Base-by-base conservation (phyloP, 164 flowering plant species). In the Vitis rotundifolia region DNA sequence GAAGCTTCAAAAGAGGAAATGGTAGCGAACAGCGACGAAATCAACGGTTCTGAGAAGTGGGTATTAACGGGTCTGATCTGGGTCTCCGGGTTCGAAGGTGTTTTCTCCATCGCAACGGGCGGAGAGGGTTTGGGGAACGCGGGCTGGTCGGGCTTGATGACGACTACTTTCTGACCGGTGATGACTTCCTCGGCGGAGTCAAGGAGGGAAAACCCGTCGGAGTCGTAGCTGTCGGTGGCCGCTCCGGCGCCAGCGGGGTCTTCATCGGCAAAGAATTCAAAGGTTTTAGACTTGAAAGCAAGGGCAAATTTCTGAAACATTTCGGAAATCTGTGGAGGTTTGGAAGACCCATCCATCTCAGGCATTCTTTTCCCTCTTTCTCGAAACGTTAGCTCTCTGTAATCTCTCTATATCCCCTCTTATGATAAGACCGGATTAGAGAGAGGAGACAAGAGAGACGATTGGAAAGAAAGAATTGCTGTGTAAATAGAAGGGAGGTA, bases 251-350 rank as follows among this genome's bases (percentile, higher is more conserved):
- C 59, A 63, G 44, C 72, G 11, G 73, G 77, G 8, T 82, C 89
- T 0, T 88, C 93, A 13, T 91, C 97, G 61, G 98, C 87, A 78
- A 96, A 93, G 84, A 96, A 87, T 53, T 93, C 97, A 74, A 87
- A 79, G 70, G 99, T 92, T 72, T 91, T 93, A 80, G 98, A 68
- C 77, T 85, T 91, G 87, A 93, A 87, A 52, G 96, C 96, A 59
- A 88, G 75, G 29, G 99, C 99, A 69, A 96, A 90, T 77, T 93
- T 93, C 75, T 84, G 88, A 50, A 93, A 88, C 95, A 91, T 90
- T 48, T 86, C 88, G 57, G 93, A 85, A 77, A 93, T 87, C 71
- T 86, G 99, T 9, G 92, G 97, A 9, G 87, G 89, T 59, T 82
- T 80, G 3, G 86, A 47, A 12, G 91, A 69, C 9, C 69, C 76